These are phyloP conservation scores for Phanerodontia chrysosporium DNA, from an alignment of 768 basidiomycete genomes.

Conservation along the genomic window DNA sequence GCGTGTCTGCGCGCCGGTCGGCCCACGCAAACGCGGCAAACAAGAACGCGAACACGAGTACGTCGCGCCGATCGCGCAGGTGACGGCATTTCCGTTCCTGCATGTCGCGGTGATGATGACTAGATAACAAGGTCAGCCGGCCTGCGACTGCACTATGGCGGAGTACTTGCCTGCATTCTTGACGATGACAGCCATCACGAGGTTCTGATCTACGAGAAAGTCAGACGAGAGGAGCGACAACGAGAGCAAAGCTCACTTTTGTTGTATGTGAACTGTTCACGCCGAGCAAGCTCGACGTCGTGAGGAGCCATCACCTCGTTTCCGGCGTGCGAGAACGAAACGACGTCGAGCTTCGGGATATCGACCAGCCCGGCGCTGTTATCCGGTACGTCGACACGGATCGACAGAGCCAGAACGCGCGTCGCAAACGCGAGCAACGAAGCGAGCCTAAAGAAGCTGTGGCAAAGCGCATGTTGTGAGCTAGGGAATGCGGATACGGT, in stretches of 20 bases:
- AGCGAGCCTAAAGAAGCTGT: too few species aligned
- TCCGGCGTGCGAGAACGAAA: not conserved
- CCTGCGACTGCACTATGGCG: too few species aligned
- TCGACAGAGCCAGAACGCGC: too few species aligned
- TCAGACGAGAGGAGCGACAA: too few species aligned
- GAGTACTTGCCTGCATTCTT: not conserved
- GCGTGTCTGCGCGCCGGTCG: not conserved
- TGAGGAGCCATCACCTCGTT: not conserved
- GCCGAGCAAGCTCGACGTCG: not conserved
- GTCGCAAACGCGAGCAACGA: too few species aligned
- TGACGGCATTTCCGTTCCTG: not conserved
- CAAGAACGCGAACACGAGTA: not conserved
- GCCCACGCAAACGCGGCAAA: not conserved
- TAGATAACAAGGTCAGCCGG: too few species aligned
- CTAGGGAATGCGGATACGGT: too few species aligned
- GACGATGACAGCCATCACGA: not conserved
- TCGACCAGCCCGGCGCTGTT: too few species aligned
- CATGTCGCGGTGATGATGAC: not conserved
- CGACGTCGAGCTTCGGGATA: not conserved
- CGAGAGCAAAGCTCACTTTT: too few species aligned
- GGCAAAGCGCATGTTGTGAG: too few species aligned
- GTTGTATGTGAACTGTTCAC: not conserved
- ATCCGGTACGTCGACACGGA: not conserved
- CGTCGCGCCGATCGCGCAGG: not conserved
- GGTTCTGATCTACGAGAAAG: conserved; percentile 1